These are phyloP conservation scores for Dioszegia aurantiaca DNA, from an alignment of 768 basidiomycete genomes.

Conservation along the genomic window DNA sequence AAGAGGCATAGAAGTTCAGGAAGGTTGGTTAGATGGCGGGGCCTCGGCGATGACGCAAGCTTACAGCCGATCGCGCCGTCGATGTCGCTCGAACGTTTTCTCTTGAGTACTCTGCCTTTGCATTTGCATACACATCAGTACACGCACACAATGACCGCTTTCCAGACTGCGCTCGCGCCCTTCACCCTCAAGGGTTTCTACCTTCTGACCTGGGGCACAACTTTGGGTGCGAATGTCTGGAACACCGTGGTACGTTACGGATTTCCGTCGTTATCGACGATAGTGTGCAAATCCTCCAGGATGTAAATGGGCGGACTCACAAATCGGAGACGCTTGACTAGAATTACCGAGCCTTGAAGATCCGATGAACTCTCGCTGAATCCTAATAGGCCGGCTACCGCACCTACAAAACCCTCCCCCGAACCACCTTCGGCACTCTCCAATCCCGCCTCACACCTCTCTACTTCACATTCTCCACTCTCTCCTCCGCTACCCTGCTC, in stretches of 20 bases:
- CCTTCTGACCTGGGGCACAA: constrained; percentile 46
- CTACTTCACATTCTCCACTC: constrained; percentile 66
- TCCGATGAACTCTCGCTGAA: not conserved
- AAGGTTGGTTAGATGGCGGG: no score
- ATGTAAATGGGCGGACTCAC: no score
- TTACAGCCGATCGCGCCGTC: not conserved
- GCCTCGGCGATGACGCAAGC: no score
- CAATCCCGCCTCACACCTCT: constrained; percentile 73
- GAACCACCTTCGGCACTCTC: constrained; percentile 68
- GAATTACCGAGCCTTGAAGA: no score
- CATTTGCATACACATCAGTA: not conserved
- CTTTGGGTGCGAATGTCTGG: constrained; percentile 44
- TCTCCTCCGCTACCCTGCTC: constrained; percentile 61
- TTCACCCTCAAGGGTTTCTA: constrained; percentile 48
- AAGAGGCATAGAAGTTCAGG: no score
- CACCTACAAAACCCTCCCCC: constrained; percentile 53
- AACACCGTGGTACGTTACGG: constrained; percentile 44
- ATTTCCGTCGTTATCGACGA: no score
- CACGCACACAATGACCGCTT: constrained; percentile 24
- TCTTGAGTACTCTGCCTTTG: not conserved
- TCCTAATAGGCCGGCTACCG: constrained; percentile 29
- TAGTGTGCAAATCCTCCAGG: no score
- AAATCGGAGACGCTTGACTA: no score
- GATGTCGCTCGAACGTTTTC: no score
- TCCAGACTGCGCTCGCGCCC: constrained; percentile 40